A percentile compares a stretch with the other conserved stretches of the same genome.
phyloP scores from a whole-genome alignment of 2,329 filamentous ascomycete genomes.

The Fusarium drepaniforme region DNA sequence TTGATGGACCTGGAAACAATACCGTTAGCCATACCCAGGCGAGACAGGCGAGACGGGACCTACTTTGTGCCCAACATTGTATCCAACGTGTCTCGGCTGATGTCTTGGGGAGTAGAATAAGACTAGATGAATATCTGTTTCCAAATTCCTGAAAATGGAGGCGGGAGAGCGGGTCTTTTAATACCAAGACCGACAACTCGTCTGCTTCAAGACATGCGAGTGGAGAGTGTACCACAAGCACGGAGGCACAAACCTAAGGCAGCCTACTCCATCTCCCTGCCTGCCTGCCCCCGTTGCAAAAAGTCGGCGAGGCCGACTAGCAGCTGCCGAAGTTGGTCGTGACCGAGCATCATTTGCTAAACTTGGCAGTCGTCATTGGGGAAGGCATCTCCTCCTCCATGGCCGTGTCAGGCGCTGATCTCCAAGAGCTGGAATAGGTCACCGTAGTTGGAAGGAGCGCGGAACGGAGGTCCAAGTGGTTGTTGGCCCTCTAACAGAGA shows the following conservation, averaged over 20 bases:
- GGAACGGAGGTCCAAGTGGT: slow-evolving; percentile 24
- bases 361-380: slow-evolving; percentile 47
- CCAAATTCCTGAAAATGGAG: neutral
- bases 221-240: slow-evolving; percentile 26
- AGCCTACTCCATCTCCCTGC: slow-evolving; percentile 1
- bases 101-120: slow-evolving; percentile 10
- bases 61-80: slow-evolving; percentile 44
- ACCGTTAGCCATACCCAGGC: slow-evolving; percentile 5
- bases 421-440: slow-evolving; percentile 4
- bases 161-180: slow-evolving; percentile 37
- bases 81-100: slow-evolving; percentile 23
- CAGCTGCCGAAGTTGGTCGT: slow-evolving; percentile 1
- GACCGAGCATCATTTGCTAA: slow-evolving; percentile 24
- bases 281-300: neutral
- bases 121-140: slow-evolving; percentile 23
- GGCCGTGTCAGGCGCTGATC: slow-evolving; percentile 26
- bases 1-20: slow-evolving; percentile 50
- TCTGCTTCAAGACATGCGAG: slow-evolving; percentile 19
- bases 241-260: slow-evolving; percentile 10
- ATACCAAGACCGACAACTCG: slow-evolving; percentile 21
- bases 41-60: neutral
- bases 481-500: slow-evolving; percentile 27
- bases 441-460: slow-evolving; percentile 3
- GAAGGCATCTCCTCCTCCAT: slow-evolving; percentile 15
- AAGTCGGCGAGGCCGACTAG: slow-evolving; percentile 6